phyloP scores from a whole-genome alignment of 2,329 filamentous ascomycete species.

The Domatiomyces catenatus region DNA sequence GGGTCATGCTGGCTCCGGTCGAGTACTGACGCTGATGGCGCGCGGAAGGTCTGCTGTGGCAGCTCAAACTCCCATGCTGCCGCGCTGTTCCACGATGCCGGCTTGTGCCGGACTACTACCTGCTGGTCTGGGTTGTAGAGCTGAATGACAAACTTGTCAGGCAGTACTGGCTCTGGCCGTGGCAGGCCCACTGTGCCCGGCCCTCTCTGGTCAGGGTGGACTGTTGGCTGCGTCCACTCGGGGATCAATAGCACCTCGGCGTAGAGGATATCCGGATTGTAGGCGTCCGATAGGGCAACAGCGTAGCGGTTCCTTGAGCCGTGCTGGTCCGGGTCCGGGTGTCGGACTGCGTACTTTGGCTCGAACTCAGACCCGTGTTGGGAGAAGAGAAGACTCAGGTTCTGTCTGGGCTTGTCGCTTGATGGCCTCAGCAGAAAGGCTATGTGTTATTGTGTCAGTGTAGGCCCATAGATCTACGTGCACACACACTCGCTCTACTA shows the following conservation, averaged over 20 bases:
- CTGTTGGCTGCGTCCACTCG: constrained; percentile 67
- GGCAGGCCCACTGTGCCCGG: constrained; percentile 49
- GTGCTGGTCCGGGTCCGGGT: constrained; percentile 55
- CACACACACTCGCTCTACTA: constrained; percentile 21
- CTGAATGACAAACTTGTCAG: constrained; percentile 65
- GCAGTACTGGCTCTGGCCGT: constrained; percentile 56
- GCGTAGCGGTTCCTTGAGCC: constrained; percentile 71
- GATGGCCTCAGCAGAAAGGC: constrained; percentile 46
- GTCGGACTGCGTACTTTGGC: constrained; percentile 65
- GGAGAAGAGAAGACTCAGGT: constrained; percentile 30
- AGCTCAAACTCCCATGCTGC: constrained; percentile 86
- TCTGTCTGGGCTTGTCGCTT: constrained; percentile 28
- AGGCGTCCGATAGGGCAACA: constrained; percentile 68
- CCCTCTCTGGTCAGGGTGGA: constrained; percentile 68
- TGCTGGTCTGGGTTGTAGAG: constrained; percentile 90
- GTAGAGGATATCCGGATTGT: constrained; percentile 65
- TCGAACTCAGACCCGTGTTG: constrained; percentile 67
- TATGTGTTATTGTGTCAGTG: constrained; percentile 18
- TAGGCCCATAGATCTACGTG: constrained; percentile 10
- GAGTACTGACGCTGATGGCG: constrained; percentile 61
- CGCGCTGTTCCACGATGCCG: constrained; percentile 63
- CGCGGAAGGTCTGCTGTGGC: constrained; percentile 67
- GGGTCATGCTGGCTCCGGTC: constrained; percentile 57
- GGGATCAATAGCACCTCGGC: constrained; percentile 74
- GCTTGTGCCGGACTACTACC: constrained; percentile 50